Conservation (phyloP, 2,329 filamentous ascomycete species). For the Sordariomycetes sp. region DNA sequence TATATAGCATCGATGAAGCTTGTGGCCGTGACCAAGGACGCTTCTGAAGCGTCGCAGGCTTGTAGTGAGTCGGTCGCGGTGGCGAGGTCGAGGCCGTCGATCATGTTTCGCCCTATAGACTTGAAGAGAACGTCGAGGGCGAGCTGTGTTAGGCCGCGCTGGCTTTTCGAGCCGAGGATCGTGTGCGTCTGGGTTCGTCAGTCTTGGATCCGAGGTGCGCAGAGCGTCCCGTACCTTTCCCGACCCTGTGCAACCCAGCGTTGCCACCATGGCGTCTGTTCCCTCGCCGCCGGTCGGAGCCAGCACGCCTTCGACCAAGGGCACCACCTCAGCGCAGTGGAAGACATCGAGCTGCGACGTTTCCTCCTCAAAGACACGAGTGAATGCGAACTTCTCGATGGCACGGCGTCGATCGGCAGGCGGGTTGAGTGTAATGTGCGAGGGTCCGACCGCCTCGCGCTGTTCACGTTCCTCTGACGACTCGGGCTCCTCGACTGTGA, state of each 20-base stretch:
- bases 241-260: conserved; percentile 87
- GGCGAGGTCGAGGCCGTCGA: conserved; percentile 48
- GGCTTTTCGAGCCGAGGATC: conserved; percentile 77
- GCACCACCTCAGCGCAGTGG: conserved; percentile 64
- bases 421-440: conserved; percentile 69
- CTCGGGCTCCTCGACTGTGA: conserved; percentile 61
- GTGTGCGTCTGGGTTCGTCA: conserved; percentile 67
- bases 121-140: conserved; percentile 83
- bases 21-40: conserved; percentile 63
- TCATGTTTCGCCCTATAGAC: conserved; percentile 64
- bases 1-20: conserved; percentile 74
- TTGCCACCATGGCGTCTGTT: conserved; percentile 82
- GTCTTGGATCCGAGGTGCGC: no score
- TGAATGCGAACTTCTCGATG: conserved; percentile 91
- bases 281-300: conserved; percentile 65
- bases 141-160: conserved; percentile 87
- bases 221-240: conserved; percentile 95
- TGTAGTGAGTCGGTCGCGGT: conserved; percentile 65
- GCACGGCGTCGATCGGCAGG: conserved; percentile 80
- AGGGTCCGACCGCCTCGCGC: conserved; percentile 33
- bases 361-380: conserved; percentile 82
- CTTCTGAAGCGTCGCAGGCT: conserved; percentile 72
- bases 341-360: conserved; percentile 82
- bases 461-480: conserved; percentile 17
- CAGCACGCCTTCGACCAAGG: conserved; percentile 73